Percentiles rank a stretch among this genome's conserved stretches.
Conservation (phyloP, 495 filamentous ascomycete species). For the Entonaema liquescens region DNA sequence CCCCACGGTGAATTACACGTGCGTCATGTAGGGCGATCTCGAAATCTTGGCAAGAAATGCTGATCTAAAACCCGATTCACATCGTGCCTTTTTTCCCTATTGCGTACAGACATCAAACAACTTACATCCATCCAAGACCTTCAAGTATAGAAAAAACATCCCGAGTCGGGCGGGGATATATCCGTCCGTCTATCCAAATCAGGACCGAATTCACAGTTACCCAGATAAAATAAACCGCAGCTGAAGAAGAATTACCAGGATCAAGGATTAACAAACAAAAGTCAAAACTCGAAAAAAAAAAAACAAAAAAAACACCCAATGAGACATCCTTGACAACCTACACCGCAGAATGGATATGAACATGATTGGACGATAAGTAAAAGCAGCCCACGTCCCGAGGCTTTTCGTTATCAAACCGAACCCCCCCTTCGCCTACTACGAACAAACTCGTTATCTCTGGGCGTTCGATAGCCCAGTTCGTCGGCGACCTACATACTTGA, state of each 20-base stretch:
- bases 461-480: neutral
- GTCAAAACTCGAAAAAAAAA: slow-evolving; percentile 5
- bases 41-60: slow-evolving; percentile 2
- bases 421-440: too few species aligned
- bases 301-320: neutral
- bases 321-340: slow-evolving; percentile 17
- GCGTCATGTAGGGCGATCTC: slow-evolving; percentile 8
- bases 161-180: too few species aligned
- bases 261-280: slow-evolving; percentile 8
- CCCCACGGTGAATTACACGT: neutral
- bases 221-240: neutral
- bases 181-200: neutral
- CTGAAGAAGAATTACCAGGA: neutral
- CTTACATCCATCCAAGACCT: neutral
- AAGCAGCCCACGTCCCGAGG: neutral
- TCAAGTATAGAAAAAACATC: too few species aligned
- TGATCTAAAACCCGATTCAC: slow-evolving; percentile 20
- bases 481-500: slow-evolving; percentile 17
- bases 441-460: neutral
- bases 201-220: neutral
- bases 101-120: neutral
- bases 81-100: neutral
- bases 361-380: slow-evolving; percentile 21
- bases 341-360: neutral
- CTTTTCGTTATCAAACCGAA: neutral